Percentiles rank a stretch among this genome's conserved stretches.
Conservation (phyloP, 192 early-diverging fungal species). For the Lobosporangium transversale region DNA sequence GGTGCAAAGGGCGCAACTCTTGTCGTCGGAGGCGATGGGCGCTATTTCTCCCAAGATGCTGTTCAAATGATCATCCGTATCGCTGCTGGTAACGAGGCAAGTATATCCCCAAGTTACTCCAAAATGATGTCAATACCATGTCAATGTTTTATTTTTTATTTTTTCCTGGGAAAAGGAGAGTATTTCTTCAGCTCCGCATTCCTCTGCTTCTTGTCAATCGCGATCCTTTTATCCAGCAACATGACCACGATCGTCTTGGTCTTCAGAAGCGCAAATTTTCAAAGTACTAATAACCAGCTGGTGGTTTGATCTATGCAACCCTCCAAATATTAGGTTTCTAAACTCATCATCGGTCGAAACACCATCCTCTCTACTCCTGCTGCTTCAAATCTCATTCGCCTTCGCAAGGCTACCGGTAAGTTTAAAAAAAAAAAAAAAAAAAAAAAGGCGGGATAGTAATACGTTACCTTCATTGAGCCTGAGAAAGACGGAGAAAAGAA, state of each 20-base stretch:
- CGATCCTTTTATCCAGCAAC: no score
- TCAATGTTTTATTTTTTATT: background rate
- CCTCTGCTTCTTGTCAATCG: no score
- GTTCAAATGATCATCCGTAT: conserved; percentile 89
- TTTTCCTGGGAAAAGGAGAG: no score
- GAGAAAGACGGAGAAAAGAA: background rate
- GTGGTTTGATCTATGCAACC: no score
- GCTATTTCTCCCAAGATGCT: conserved; percentile 87
- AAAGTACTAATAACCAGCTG: no score
- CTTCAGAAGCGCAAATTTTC: no score
- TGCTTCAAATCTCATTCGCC: conserved; percentile 92
- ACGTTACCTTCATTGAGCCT: no score
- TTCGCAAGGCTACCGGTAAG: conserved; percentile 83
- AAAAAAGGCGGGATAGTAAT: no score
- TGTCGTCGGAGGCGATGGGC: conserved; percentile 96
- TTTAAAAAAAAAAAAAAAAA: no score
- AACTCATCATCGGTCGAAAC: conserved; percentile 91
- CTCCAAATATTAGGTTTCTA: conserved; percentile 71
- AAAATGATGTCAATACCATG: conserved; percentile 6
- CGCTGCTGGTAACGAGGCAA: conserved; percentile 83
- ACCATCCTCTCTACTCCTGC: conserved; percentile 96
- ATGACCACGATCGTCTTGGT: no score
- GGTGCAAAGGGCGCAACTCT: conserved; percentile 82
- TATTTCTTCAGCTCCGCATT: no score
- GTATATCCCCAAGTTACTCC: conserved; percentile 20